Base-by-base conservation (phyloP, 208 protist genomes). In the Trichomonas gallinae region DNA sequence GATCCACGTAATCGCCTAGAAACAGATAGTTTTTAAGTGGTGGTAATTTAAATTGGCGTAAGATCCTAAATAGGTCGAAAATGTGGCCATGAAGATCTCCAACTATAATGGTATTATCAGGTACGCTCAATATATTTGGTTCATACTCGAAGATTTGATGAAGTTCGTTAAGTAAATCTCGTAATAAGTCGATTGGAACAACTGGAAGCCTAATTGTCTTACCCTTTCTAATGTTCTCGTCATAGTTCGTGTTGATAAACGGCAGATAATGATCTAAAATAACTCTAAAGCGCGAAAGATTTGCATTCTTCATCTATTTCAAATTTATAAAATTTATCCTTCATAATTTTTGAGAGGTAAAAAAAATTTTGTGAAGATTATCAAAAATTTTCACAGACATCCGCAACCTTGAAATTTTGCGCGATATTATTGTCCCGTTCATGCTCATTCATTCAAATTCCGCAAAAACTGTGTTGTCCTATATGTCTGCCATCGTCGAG, bases 31-130 rank as follows among this genome's bases (percentile, higher is more conserved):
- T 93, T n/a, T 93, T 42, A 0, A n/a, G 23, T 38, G 40, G 26
- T 15, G 87, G 87, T 6, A n/a, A 21, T 17, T 44, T 44, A 93
- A 48, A 93, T 8, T 34, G 21, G 11, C 21, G 40, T 4, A 93
- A 58, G 1, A 93, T 93, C 15, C 87, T 0, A 44, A 93, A 51
- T 51, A 93, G n/a, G 51, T 93, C 87, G 0, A 93, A 51, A 38
- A 93, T 58, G 46, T 93, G 87, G 15, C 87, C 87, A 93, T 93
- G 87, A 48, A 93, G 21, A 38, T 93, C 87, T 17, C 87, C 87
- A 11, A 93, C 44, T 4, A 93, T 51, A 10, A 93, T 36, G 15
- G 45, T 38, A 38, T 93, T 40, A 31, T 46, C 40, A 8, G 23
- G n/a, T 15, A 89, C 40, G 6, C 11, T 26, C 23, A 89, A 48